Evolutionary conservation across 139 green algal genomes (phyloP).

Genomic region (Zygnema cylindricum): DNA sequence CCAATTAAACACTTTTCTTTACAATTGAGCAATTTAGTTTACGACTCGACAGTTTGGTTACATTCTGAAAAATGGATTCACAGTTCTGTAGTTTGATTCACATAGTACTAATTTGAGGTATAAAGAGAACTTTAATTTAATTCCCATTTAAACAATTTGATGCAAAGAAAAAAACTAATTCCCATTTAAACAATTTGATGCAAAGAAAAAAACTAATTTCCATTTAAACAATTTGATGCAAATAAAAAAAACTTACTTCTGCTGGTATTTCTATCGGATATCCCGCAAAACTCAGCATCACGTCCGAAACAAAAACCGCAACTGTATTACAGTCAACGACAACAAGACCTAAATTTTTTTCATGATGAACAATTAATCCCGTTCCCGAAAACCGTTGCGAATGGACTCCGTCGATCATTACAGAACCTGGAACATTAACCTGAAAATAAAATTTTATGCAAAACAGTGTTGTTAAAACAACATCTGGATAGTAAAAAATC

Average conservation of each 20-base stretch:
- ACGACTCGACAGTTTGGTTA: too few relatives aligned
- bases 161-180: too few relatives aligned
- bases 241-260: constrained; percentile 58
- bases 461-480: constrained; percentile 5
- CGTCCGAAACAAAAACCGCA: constrained; percentile 75
- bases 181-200: too few relatives aligned
- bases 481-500: constrained; percentile 12
- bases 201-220: too few relatives aligned
- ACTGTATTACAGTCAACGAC: constrained; percentile 91
- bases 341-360: constrained; percentile 65
- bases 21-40: too few relatives aligned
- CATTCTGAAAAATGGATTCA: too few relatives aligned
- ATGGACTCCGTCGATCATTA: constrained; percentile 87
- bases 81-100: too few relatives aligned
- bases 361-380: constrained; percentile 51
- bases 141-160: too few relatives aligned
- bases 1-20: too few relatives aligned
- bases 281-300: constrained; percentile 85
- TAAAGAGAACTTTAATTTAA: too few relatives aligned
- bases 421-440: constrained; percentile 84
- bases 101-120: too few relatives aligned
- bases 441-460: constrained; percentile 73
- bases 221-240: too few relatives aligned
- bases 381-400: constrained; percentile 64
- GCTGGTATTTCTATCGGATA: constrained; percentile 81